Evolutionary conservation across 2,329 filamentous ascomycete species (phyloP), one percentile per base, ranked within the genome.

Genomic region (Xylariaceae sp.): DNA sequence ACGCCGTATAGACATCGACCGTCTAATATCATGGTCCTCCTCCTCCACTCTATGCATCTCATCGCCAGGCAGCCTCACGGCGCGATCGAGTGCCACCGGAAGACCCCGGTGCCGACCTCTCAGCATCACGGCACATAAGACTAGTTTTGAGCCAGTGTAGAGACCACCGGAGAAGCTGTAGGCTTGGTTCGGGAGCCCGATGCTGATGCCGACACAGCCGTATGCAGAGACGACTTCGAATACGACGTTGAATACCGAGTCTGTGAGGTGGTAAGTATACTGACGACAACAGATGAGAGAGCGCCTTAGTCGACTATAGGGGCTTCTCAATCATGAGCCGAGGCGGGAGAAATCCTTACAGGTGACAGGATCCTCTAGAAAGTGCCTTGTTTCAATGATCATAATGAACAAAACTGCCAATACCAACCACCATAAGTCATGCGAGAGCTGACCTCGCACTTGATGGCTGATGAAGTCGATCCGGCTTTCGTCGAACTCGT

Each of bases 361-460:
- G 33, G 61, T 75, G n/a, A 70, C 66, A 0, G 79, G 79, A 48
- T 82, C 74, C 15, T 65, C 61, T 1, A 74, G 64, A 51, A 81
- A 82, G 48, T 80, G 74, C 10, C 69, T 66, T 1, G 77, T 77
- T 61, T 85, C 82, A 42, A 82, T 79, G 48, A 78, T 77, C 27
- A 75, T 71, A 51, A 86, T 82, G 22, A 81, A 67, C n/a, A 85
- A 70, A 5, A 82, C 74, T 0, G 80, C 80, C 1, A 85, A 63
- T 1, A 80, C 75, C 12, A 86, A 74, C 73, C 77, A 83, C 82
- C 82, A 86, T 11, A 85, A 69, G 58, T 86, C 82, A 61, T 85
- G 82, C 9, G 80, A 78, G 2, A 86, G 71, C 58, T 86, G 82
- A 14, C 76, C 75, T 30, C 78, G 75, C 11, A 85, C 68, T 60